Evolutionary conservation across 192 early-diverging fungal species (phyloP).

Genomic region (Coemansia sp.): DNA sequence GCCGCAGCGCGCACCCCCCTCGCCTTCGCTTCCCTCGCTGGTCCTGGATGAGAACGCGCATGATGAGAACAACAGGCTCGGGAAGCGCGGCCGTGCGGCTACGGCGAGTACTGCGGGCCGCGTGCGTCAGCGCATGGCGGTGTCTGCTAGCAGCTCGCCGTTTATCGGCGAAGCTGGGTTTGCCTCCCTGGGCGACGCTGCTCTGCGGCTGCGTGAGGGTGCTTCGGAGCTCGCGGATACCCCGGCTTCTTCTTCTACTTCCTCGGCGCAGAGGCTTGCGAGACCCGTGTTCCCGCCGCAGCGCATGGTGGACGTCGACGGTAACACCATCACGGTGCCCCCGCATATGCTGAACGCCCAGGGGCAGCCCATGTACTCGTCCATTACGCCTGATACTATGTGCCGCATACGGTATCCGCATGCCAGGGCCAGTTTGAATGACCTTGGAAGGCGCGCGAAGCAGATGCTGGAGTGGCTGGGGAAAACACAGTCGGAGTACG

Average conservation of each 20-base stretch:
- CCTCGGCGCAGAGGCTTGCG: constrained; percentile 11
- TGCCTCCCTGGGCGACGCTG: too few relatives aligned
- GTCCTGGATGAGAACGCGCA: constrained; percentile 1
- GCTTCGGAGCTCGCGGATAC: too few relatives aligned
- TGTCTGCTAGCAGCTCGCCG: constrained; percentile 41
- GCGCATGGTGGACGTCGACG: constrained; percentile 33
- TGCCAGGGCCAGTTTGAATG: constrained; percentile 23
- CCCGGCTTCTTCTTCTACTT: too few relatives aligned
- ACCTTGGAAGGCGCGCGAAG: constrained; percentile 47
- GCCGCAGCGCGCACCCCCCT: constrained; percentile 23
- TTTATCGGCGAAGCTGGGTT: constrained; percentile 10
- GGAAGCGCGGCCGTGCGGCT: constrained; percentile 26
- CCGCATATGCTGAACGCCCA: constrained; percentile 35
- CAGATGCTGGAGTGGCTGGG: constrained; percentile 53
- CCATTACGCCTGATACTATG: constrained; percentile 29
- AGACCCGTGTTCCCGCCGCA: constrained; percentile 37
- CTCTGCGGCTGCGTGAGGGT: too few relatives aligned
- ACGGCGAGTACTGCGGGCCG: too few relatives aligned
- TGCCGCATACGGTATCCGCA: constrained; percentile 50
- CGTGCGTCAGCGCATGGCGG: constrained; percentile 26
- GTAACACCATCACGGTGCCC: constrained; percentile 32
- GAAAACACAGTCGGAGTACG: constrained; percentile 47
- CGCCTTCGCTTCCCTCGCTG: constrained; percentile 26
- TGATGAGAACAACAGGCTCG: neutral
- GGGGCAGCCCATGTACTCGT: constrained; percentile 48